phyloP scores from a whole-genome alignment of 768 basidiomycete genomes.

The Gautieria morchelliformis region DNA sequence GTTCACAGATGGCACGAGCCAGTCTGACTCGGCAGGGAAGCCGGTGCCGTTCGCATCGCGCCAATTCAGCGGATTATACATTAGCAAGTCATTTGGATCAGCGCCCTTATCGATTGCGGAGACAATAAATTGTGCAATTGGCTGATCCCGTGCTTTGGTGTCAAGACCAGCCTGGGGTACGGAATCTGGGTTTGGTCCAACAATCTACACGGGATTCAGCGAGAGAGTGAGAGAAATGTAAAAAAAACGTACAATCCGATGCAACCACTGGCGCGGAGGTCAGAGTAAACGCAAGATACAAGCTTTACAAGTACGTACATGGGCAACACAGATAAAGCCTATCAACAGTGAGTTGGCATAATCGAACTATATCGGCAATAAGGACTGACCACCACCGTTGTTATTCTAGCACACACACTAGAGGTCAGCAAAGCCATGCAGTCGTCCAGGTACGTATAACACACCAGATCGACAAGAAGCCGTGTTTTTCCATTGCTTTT shows the following conservation, averaged over 20 bases:
- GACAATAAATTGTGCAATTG: constrained; percentile 41
- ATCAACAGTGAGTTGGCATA: background rate
- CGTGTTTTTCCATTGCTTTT: constrained; percentile 39
- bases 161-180: constrained; percentile 48
- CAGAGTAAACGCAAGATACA: background rate
- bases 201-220: constrained; percentile 23
- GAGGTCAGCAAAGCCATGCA: background rate
- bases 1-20: constrained; percentile 36
- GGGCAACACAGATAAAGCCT: constrained; percentile 49
- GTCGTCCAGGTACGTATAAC: constrained; percentile 3
- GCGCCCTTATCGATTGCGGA: constrained; percentile 26
- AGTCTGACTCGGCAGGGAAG: constrained; percentile 33
- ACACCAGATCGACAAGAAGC: constrained; percentile 46
- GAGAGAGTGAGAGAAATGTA: background rate
- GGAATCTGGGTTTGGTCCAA: constrained; percentile 40
- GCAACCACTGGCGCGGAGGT: constrained; percentile 24
- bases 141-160: constrained; percentile 37
- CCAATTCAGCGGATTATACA: constrained; percentile 45
- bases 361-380: background rate
- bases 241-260: constrained; percentile 25
- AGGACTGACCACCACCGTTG: constrained; percentile 22
- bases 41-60: constrained; percentile 34
- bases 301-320: constrained; percentile 27
- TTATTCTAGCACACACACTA: constrained; percentile 11
- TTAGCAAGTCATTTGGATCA: constrained; percentile 34